These are phyloP conservation scores for Cercospora nicotianae DNA, from an alignment of 2,329 filamentous ascomycete species.

Conservation along the genomic window DNA sequence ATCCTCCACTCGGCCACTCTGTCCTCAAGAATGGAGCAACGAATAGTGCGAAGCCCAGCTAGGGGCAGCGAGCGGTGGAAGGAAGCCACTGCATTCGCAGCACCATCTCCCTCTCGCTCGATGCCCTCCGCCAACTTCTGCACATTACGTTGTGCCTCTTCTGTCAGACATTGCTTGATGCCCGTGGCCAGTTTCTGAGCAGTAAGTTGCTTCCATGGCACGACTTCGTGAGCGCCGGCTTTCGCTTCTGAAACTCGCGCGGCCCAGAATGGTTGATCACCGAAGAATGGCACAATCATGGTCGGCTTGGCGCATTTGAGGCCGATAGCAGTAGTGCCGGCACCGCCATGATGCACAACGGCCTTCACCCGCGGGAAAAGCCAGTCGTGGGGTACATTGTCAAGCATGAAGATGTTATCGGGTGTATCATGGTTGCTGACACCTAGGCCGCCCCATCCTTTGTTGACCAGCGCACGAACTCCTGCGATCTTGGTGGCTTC, in stretches of 20 bases:
- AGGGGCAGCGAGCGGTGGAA: conserved; percentile 64
- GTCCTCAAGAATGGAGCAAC: conserved; percentile 65
- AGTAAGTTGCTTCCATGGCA: conserved; percentile 67
- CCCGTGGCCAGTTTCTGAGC: conserved; percentile 67
- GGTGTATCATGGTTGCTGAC: conserved; percentile 59
- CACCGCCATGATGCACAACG: conserved; percentile 74
- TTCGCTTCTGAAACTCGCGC: conserved; percentile 63
- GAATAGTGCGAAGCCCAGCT: conserved; percentile 51
- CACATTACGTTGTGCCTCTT: conserved; percentile 60
- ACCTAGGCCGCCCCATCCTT: conserved; percentile 74
- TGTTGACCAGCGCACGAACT: conserved; percentile 69
- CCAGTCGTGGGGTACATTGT: conserved; percentile 76
- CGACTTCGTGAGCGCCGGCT: conserved; percentile 62
- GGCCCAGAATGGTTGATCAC: conserved; percentile 78
- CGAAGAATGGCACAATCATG: conserved; percentile 78
- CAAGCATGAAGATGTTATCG: conserved; percentile 67
- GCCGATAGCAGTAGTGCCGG: conserved; percentile 73
- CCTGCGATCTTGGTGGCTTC: conserved; percentile 65
- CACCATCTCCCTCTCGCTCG: conserved; percentile 66
- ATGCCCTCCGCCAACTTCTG: conserved; percentile 62
- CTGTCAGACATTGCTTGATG: conserved; percentile 65
- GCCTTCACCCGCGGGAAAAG: conserved; percentile 66
- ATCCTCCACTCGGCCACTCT: conserved; percentile 66
- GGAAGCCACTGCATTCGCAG: conserved; percentile 65
- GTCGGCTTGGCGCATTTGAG: conserved; percentile 70